A percentile compares a stretch with the other conserved stretches of the same genome.
Evolutionary conservation across 2,329 filamentous ascomycete genomes (phyloP).

Genomic region (Talaromyces sp.): DNA sequence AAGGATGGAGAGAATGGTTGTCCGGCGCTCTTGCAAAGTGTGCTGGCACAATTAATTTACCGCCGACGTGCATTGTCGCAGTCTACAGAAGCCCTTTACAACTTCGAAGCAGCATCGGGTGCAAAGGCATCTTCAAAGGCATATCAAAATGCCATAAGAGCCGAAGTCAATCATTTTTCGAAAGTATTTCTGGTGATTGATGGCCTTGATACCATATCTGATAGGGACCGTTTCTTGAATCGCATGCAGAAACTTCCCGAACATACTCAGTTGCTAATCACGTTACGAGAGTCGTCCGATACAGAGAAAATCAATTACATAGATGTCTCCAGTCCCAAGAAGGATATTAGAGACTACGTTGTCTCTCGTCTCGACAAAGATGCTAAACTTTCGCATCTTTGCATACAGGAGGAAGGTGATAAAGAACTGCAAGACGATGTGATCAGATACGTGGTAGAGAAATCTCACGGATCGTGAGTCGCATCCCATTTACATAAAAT

Average conservation of each 20-base stretch:
- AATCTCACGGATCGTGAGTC: constrained; percentile 29
- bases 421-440: constrained; percentile 20
- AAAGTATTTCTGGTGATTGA: constrained; percentile 31
- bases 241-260: constrained; percentile 33
- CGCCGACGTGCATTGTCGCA: constrained; percentile 27
- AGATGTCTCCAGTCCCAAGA: constrained; percentile 18
- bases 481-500: neutral
- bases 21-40: constrained; percentile 24
- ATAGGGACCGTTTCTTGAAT: constrained; percentile 30
- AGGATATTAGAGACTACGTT: constrained; percentile 24
- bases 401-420: constrained; percentile 8
- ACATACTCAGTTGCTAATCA: constrained; percentile 31
- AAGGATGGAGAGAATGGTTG: constrained; percentile 23
- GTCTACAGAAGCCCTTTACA: constrained; percentile 25
- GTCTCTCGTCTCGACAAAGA: constrained; percentile 22
- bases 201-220: constrained; percentile 28
- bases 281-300: constrained; percentile 24
- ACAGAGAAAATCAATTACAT: constrained; percentile 20
- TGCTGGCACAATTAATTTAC: constrained; percentile 32
- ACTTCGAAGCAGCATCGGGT: constrained; percentile 23
- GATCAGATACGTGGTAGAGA: constrained; percentile 23
- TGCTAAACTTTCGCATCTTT: constrained; percentile 15
- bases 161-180: constrained; percentile 31
- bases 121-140: constrained; percentile 28
- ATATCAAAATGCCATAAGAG: constrained; percentile 32